These are phyloP conservation scores for Ganoderma lingzhi DNA, from an alignment of 1,284 basidiomycete species.

Conservation along the genomic window DNA sequence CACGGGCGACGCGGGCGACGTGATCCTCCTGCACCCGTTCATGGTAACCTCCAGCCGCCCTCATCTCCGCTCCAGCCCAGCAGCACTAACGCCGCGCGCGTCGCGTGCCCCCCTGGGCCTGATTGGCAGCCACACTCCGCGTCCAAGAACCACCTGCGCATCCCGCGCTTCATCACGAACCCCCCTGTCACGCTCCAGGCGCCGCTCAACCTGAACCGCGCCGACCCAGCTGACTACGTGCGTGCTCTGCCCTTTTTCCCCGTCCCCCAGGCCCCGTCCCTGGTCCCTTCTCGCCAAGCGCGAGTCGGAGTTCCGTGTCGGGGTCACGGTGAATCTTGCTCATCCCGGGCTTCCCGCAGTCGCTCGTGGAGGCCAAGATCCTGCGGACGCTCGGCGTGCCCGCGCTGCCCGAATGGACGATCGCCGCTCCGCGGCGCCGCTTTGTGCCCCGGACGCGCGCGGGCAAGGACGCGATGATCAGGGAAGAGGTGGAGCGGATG, in stretches of 20 bases:
- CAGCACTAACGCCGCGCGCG: background rate
- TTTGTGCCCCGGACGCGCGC: conserved; percentile 41
- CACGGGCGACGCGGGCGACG: conserved; percentile 47
- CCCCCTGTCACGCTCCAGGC: conserved; percentile 47
- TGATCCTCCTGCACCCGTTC: conserved; percentile 49
- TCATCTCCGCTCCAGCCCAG: background rate
- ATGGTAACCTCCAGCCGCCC: conserved; percentile 33
- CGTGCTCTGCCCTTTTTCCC: background rate
- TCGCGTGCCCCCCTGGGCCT: background rate
- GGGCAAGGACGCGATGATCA: conserved; percentile 42
- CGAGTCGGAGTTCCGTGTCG: background rate
- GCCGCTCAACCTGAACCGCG: conserved; percentile 47
- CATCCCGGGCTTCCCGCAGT: conserved; percentile 18
- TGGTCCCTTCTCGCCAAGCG: background rate
- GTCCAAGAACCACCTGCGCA: conserved; percentile 46
- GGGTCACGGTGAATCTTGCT: background rate
- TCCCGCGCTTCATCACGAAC: conserved; percentile 49
- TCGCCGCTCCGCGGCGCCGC: conserved; percentile 37
- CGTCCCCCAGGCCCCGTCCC: background rate
- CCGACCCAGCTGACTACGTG: conserved; percentile 42
- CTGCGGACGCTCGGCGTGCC: conserved; percentile 42
- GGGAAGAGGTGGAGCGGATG: conserved; percentile 41
- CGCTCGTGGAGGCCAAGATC: conserved; percentile 43
- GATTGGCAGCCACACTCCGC: conserved; percentile 42
- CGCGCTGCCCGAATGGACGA: conserved; percentile 41